These are phyloP conservation scores for Lavandula angustifolia DNA, from an alignment of 257 asterid genomes.

Conservation along the genomic window DNA sequence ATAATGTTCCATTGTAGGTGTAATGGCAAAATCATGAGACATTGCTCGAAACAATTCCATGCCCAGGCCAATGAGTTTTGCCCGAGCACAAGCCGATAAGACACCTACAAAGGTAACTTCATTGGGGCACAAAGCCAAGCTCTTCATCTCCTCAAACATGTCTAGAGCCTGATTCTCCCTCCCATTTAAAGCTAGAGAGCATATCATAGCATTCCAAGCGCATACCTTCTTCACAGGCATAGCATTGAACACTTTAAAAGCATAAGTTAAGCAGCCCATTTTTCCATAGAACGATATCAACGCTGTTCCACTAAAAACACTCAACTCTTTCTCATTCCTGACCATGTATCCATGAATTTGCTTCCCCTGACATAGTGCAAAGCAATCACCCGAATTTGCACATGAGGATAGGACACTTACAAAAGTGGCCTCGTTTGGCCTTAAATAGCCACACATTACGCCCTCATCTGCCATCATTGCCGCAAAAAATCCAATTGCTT, in stretches of 20 bases:
- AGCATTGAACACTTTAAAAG: constrained; percentile 45
- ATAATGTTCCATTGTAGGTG: constrained; percentile 78
- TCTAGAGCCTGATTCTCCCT: constrained; percentile 66
- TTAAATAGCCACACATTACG: constrained; percentile 43
- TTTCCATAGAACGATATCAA: constrained; percentile 77
- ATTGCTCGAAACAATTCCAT: constrained; percentile 58
- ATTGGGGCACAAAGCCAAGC: constrained; percentile 42
- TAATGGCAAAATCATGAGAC: constrained; percentile 44
- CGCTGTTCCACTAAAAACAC: constrained; percentile 62
- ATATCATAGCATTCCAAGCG: constrained; percentile 90
- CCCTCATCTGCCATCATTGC: constrained; percentile 64
- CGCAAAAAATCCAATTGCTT: constrained; percentile 52
- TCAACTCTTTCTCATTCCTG: constrained; percentile 54
- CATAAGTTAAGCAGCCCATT: constrained; percentile 58
- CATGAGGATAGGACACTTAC: constrained; percentile 69
- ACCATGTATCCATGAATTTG: constrained; percentile 75
- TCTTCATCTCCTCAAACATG: constrained; percentile 59
- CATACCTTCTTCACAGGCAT: constrained; percentile 62
- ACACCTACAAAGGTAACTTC: constrained; percentile 73
- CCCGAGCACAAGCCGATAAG: constrained; percentile 75
- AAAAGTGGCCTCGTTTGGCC: constrained; percentile 86
- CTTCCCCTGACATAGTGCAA: constrained; percentile 63
- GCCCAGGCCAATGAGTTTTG: constrained; percentile 55
- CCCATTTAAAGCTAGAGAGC: constrained; percentile 69
- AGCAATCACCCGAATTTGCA: constrained; percentile 51